Percentiles rank a stretch among this genome's conserved stretches.
Conservation (phyloP, 495 filamentous ascomycete species). For the Penicillium turbatum region DNA sequence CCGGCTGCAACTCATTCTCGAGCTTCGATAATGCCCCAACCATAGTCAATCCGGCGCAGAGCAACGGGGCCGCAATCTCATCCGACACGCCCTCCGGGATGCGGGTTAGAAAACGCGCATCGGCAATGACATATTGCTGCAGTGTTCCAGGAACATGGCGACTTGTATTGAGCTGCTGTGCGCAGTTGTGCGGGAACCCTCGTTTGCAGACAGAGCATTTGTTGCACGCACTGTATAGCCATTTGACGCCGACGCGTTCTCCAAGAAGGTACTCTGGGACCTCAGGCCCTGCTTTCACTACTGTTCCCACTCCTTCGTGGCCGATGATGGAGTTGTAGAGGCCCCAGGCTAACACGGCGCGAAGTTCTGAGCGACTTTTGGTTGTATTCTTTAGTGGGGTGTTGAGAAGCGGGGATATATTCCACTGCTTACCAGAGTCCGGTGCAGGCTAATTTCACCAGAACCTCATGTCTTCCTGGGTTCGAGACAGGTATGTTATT, state of each 20-base stretch:
- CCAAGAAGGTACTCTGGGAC: conserved; percentile 20
- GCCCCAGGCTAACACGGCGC: conserved; percentile 19
- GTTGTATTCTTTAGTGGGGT: neutral
- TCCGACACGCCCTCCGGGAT: conserved; percentile 27
- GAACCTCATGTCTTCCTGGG: conserved; percentile 18
- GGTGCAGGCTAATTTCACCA: conserved; percentile 22
- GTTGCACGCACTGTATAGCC: conserved; percentile 34
- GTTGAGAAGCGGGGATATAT: neutral
- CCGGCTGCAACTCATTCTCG: conserved; percentile 19
- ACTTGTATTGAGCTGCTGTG: conserved; percentile 34
- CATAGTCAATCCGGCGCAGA: conserved; percentile 37
- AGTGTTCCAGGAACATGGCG: conserved; percentile 36
- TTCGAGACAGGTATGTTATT: conserved; percentile 11
- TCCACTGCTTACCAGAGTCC: conserved; percentile 19
- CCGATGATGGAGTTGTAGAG: conserved; percentile 30
- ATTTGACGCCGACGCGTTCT: conserved; percentile 37
- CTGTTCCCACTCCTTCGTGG: conserved; percentile 36
- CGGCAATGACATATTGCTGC: conserved; percentile 34
- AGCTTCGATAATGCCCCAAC: conserved; percentile 23
- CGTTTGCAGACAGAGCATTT: conserved; percentile 35
- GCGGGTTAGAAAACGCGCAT: conserved; percentile 25
- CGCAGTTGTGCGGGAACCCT: conserved; percentile 27
- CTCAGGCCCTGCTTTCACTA: conserved; percentile 23
- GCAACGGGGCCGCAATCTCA: conserved; percentile 31
- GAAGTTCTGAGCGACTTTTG: conserved; percentile 27